A percentile compares a stretch with the other conserved stretches of the same genome.
phyloP scores from a whole-genome alignment of 2,329 filamentous ascomycete genomes.

The Orbilia ellipsospora region DNA sequence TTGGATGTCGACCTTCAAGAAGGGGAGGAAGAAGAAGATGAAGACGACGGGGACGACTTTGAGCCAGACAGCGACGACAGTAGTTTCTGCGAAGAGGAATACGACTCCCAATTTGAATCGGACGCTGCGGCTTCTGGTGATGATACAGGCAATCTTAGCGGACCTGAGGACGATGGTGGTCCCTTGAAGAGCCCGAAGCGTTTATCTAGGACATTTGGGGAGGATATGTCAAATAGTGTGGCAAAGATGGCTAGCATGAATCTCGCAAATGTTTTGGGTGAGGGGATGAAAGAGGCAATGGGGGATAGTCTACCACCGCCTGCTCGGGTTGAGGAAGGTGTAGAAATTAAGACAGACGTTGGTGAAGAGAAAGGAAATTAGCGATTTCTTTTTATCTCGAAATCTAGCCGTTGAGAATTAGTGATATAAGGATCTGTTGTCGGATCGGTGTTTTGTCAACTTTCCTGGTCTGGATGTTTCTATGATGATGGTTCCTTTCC shows the following conservation, averaged over 20 bases:
- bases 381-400: slow-evolving; percentile 5
- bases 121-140: slow-evolving; percentile 45
- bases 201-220: slow-evolving; percentile 40
- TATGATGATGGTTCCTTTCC: neutral
- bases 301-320: slow-evolving; percentile 11
- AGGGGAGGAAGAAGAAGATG: slow-evolving; percentile 45
- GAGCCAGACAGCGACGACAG: slow-evolving; percentile 48
- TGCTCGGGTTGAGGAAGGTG: slow-evolving; percentile 10
- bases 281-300: slow-evolving; percentile 12
- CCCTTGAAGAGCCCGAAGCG: slow-evolving; percentile 51
- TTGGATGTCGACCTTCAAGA: slow-evolving; percentile 40
- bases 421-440: neutral
- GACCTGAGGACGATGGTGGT: slow-evolving; percentile 45
- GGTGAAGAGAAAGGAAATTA: slow-evolving; percentile 14
- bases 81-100: slow-evolving; percentile 51
- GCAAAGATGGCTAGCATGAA: slow-evolving; percentile 42
- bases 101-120: slow-evolving; percentile 50
- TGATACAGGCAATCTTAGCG: slow-evolving; percentile 44
- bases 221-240: slow-evolving; percentile 38
- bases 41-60: slow-evolving; percentile 50
- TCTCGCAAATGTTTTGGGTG: slow-evolving; percentile 17
- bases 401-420: neutral
- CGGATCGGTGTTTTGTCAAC: too few species aligned
- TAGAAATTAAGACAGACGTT: slow-evolving; percentile 1
- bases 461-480: too few species aligned